Evolutionary conservation across 2,329 filamentous ascomycete genomes (phyloP).

Genomic region (Simplicillium sp.): DNA sequence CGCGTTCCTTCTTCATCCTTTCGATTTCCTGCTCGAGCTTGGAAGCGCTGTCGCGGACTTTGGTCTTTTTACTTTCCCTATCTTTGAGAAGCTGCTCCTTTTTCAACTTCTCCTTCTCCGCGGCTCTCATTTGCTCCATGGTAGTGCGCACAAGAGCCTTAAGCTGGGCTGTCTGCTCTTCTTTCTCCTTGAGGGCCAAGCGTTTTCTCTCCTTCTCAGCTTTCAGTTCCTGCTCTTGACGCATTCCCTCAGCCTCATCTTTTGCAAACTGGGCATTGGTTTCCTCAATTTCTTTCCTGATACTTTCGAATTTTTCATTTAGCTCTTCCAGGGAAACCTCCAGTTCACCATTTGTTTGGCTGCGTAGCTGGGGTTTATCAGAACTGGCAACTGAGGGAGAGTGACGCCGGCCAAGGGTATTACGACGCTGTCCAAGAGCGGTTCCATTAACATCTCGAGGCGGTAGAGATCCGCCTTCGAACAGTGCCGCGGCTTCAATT

Average conservation of each 20-base stretch:
- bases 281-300: constrained; percentile 78
- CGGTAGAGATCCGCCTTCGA: constrained; percentile 52
- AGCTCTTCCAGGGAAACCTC: constrained; percentile 66
- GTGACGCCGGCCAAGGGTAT: constrained; percentile 62
- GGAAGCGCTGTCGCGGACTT: constrained; percentile 58
- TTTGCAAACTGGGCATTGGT: constrained; percentile 59
- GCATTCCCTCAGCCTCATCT: constrained; percentile 62
- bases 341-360: constrained; percentile 39
- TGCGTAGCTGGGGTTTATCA: constrained; percentile 37
- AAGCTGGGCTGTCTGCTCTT: constrained; percentile 78
- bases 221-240: constrained; percentile 57
- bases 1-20: constrained; percentile 47
- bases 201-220: constrained; percentile 73
- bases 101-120: constrained; percentile 69
- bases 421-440: constrained; percentile 25
- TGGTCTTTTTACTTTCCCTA: constrained; percentile 58
- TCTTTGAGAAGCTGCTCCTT: constrained; percentile 65
- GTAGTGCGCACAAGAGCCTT: constrained; percentile 72
- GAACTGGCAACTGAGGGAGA: constrained; percentile 60
- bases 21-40: constrained; percentile 58
- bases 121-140: constrained; percentile 71
- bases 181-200: constrained; percentile 75
- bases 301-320: constrained; percentile 68
- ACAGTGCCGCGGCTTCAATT: constrained; percentile 51
- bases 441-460: constrained; percentile 52